phyloP scores from a whole-genome alignment of 2,329 filamentous ascomycete genomes.

The Fusarium clavum region DNA sequence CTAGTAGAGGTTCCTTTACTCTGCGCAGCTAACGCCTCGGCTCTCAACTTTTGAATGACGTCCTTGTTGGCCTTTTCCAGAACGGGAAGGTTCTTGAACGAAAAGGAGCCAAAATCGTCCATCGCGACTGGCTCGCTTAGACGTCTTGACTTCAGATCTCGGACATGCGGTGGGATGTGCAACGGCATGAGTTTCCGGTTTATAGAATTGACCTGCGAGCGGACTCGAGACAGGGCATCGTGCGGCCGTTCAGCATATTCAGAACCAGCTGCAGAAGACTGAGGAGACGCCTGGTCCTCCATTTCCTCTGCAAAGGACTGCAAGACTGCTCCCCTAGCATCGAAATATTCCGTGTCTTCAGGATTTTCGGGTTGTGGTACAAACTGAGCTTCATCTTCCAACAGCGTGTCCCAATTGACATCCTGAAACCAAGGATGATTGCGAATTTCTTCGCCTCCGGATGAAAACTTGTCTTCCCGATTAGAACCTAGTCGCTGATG shows the following conservation, averaged over 20 bases:
- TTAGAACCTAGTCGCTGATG: constrained; percentile 87
- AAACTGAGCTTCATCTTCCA: constrained; percentile 97
- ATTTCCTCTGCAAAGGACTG: constrained; percentile 95
- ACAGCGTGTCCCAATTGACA: constrained; percentile 87
- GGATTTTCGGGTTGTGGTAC: constrained; percentile 92
- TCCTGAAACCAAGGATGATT: constrained; percentile 89
- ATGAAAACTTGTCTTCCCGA: constrained; percentile 81
- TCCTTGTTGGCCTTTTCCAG: constrained; percentile 99
- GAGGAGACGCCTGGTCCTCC: constrained; percentile 85
- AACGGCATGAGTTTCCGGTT: constrained; percentile 95
- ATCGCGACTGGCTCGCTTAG: constrained; percentile 89
- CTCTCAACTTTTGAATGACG: constrained; percentile 94
- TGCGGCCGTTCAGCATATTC: constrained; percentile 92
- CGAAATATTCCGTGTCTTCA: constrained; percentile 98
- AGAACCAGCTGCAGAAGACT: constrained; percentile 73
- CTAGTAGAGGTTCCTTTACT: constrained; percentile 63
- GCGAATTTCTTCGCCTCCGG: constrained; percentile 91
- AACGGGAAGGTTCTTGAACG: constrained; percentile 96
- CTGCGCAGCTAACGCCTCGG: constrained; percentile 82
- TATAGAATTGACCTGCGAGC: constrained; percentile 84
- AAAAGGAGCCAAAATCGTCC: constrained; percentile 96
- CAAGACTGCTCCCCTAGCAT: constrained; percentile 88
- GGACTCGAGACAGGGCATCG: constrained; percentile 90
- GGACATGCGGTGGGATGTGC: constrained; percentile 95
- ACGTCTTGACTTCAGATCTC: constrained; percentile 86